Evolutionary conservation across 306 rosid genomes (phyloP), one percentile per base, ranked within the genome.

Genomic region (Crotalaria pallida): DNA sequence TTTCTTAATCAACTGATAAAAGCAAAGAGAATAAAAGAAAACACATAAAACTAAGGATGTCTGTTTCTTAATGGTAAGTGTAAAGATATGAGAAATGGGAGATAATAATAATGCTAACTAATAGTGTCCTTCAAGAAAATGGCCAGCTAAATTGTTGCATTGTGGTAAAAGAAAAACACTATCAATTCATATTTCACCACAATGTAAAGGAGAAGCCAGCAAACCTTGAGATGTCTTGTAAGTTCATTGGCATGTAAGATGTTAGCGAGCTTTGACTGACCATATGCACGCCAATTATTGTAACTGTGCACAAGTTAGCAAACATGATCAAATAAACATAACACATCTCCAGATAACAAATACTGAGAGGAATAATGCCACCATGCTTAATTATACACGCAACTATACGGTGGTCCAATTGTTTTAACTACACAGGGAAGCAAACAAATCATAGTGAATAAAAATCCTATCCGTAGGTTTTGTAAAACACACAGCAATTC

Each of bases 201-300:
- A 62, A 49, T 55, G 34, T 60, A 71, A 6, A 23, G 13, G 58
- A 71, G 73, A 83, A 75, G 71, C 10, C 17, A 27, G 16, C 55
- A 2, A 57, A 89, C 97, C 89, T 89, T 94, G 16, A 87, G 26
- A 21, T 36, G 77, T 79, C 80, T 83, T 27, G 97, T 11, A 55
- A 94, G 96, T 81, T 94, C 95, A 34, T 89, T 94, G 56, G 96
- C 89, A 72, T 91, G 97, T 81, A 94, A 84, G 65, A 91, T 52
- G 69, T 94, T 94, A 44, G 96, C 91, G 60, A 94, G 89, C 87
- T 94, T 94, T 49, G 99, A 89, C 51, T 91, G 97, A 73, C 97
- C 97, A 71, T 94, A 94, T 47, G 99, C 99, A 29, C 67, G 45
- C 67, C 82, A 73, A 36, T 80, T 84, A 61, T 11, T 77, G 82